phyloP scores from a whole-genome alignment of 768 basidiomycete genomes.

The Tephrocybe rancida region DNA sequence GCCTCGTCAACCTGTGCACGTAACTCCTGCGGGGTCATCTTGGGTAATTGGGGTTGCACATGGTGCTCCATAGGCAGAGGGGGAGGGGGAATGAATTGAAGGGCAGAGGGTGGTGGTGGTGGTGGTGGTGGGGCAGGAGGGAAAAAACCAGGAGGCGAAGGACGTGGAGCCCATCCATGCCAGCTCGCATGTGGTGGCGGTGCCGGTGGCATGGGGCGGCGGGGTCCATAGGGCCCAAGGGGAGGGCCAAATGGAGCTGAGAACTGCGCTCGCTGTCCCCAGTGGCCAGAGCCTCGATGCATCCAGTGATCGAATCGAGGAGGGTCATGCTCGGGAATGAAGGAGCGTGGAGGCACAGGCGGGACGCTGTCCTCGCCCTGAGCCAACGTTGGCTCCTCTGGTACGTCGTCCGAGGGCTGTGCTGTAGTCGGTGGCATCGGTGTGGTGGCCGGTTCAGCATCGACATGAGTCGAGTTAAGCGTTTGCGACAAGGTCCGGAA shows the following conservation, averaged over 20 bases:
- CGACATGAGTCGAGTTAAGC: slow-evolving; percentile 3
- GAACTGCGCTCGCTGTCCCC: slow-evolving; percentile 7
- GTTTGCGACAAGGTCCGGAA: slow-evolving; percentile 53
- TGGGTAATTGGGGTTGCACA: slow-evolving; percentile 19
- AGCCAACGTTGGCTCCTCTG: not conserved
- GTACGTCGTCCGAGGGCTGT: not conserved
- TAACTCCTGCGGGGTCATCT: slow-evolving; percentile 37
- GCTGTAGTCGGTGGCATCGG: not conserved
- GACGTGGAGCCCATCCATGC: slow-evolving; percentile 10
- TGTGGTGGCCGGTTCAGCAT: not conserved
- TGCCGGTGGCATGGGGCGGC: slow-evolving; percentile 11
- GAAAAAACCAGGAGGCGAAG: slow-evolving; percentile 18
- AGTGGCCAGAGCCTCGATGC: slow-evolving; percentile 4
- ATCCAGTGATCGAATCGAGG: slow-evolving; percentile 7
- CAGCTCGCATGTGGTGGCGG: slow-evolving; percentile 16
- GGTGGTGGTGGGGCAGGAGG: slow-evolving; percentile 9
- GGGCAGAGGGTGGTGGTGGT: not conserved
- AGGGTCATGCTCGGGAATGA: slow-evolving; percentile 3
- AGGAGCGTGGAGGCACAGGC: not conserved
- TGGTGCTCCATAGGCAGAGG: slow-evolving; percentile 19
- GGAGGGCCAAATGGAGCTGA: slow-evolving; percentile 10
- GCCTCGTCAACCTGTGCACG: slow-evolving; percentile 61
- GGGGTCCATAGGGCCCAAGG: slow-evolving; percentile 3
- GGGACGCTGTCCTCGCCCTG: not conserved
- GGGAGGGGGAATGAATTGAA: slow-evolving; percentile 15